These are phyloP conservation scores for Hexamita inflata DNA, from an alignment of 208 protist species.

Conservation along the genomic window DNA sequence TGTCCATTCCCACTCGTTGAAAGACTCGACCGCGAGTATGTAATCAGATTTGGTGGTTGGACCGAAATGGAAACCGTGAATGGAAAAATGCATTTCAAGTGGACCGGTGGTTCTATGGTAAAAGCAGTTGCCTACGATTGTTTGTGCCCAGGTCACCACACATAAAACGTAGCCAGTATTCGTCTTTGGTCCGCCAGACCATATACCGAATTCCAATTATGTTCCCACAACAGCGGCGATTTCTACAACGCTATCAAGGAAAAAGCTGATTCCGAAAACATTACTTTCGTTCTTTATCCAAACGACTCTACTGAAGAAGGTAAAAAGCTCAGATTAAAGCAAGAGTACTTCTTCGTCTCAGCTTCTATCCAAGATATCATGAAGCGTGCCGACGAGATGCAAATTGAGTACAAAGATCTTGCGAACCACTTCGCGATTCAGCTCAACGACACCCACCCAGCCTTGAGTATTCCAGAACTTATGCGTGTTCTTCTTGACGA, in stretches of 20 bases:
- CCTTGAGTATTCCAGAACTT: slow-evolving; percentile 60
- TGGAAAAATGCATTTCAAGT: slow-evolving; percentile 12
- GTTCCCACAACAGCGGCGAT: slow-evolving; percentile 46
- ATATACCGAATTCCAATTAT: slow-evolving; percentile 39
- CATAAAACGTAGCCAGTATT: slow-evolving; percentile 16
- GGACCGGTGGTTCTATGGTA: slow-evolving; percentile 10
- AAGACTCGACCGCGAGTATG: background rate
- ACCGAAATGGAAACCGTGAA: background rate
- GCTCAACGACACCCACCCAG: slow-evolving; percentile 69
- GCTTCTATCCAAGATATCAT: slow-evolving; percentile 64
- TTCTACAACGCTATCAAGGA: slow-evolving; percentile 52
- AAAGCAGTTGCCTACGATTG: slow-evolving; percentile 35
- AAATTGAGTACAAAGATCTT: slow-evolving; percentile 30
- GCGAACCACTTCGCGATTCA: slow-evolving; percentile 53
- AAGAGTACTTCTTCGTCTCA: slow-evolving; percentile 59
- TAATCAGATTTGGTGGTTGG: slow-evolving; percentile 26
- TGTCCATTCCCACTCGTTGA: slow-evolving; percentile 15
- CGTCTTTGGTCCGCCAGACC: slow-evolving; percentile 31
- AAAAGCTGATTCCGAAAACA: slow-evolving; percentile 51
- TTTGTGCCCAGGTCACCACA: slow-evolving; percentile 27
- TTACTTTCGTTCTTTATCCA: slow-evolving; percentile 67
- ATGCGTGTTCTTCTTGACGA: slow-evolving; percentile 54
- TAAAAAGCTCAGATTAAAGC: slow-evolving; percentile 63
- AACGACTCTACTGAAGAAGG: slow-evolving; percentile 58
- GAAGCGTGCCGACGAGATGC: slow-evolving; percentile 40